Percentiles rank a stretch among this genome's conserved stretches.
Evolutionary conservation across 306 rosid species (phyloP).

Genomic region (Pyrus betulifolia): DNA sequence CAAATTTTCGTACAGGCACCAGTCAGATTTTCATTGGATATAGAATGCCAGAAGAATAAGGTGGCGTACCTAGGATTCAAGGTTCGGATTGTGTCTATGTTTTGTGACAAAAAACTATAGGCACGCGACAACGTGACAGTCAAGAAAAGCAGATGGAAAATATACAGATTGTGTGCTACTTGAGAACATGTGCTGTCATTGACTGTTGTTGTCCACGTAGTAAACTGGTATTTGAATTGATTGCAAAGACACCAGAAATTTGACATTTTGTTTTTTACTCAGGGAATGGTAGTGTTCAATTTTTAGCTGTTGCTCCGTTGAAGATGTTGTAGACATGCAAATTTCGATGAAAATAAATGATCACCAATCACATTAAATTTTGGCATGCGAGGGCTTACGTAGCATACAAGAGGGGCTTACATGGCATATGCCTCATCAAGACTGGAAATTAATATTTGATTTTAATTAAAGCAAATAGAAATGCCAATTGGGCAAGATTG

Average conservation of each 20-base stretch:
- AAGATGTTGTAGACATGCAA: too few species aligned
- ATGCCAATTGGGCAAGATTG: too few species aligned
- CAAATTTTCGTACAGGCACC: not conserved
- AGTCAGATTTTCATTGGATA: not conserved
- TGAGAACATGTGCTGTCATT: constrained; percentile 4
- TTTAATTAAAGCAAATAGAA: too few species aligned
- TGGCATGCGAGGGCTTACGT: too few species aligned
- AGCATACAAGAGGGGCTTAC: too few species aligned
- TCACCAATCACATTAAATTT: too few species aligned
- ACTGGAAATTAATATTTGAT: too few species aligned
- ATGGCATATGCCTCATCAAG: too few species aligned
- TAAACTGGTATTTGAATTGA: not conserved
- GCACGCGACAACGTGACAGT: not conserved
- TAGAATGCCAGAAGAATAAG: not conserved
- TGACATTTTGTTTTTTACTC: not conserved
- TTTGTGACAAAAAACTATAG: not conserved
- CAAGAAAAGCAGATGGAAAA: not conserved
- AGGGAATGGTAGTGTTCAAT: not conserved
- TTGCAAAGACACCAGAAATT: not conserved
- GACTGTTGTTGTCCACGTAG: not conserved
- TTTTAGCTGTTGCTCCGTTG: not conserved
- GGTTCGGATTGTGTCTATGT: not conserved
- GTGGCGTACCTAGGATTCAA: constrained; percentile 1
- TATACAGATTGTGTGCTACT: not conserved
- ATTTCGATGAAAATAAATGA: too few species aligned